These are phyloP conservation scores for Naegleria lovaniensis DNA, from an alignment of 208 protist species.

Conservation along the genomic window DNA sequence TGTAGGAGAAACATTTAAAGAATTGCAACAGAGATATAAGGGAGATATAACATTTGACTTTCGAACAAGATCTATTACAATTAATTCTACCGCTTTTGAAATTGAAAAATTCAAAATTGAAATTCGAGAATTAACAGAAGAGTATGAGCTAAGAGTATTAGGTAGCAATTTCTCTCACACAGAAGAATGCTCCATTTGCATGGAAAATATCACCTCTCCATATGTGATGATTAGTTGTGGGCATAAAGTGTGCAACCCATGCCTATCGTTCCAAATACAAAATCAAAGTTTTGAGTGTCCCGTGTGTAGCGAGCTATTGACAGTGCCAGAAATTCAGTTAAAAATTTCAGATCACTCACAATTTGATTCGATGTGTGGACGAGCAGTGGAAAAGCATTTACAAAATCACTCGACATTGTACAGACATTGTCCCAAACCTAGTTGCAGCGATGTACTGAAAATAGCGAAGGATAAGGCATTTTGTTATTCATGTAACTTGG, in stretches of 20 bases:
- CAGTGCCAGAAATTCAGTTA: neutral
- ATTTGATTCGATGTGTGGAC: neutral
- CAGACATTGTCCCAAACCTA: neutral
- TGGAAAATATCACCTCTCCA: neutral
- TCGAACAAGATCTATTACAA: neutral
- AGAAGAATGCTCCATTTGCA: neutral
- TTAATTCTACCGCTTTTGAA: neutral
- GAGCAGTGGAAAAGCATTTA: neutral
- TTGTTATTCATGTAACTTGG: neutral
- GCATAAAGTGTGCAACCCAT: neutral
- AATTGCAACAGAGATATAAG: neutral
- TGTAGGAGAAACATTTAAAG: neutral
- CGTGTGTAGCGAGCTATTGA: neutral
- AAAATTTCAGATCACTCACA: neutral
- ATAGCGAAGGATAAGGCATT: neutral
- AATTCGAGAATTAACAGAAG: neutral
- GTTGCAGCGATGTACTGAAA: neutral
- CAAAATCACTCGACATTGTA: neutral
- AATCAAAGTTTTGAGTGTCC: neutral
- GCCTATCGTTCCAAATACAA: neutral
- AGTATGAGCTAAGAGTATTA: neutral
- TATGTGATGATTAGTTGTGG: neutral
- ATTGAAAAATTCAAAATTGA: neutral
- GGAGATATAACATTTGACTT: neutral
- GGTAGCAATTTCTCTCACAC: neutral